Evolutionary conservation across 768 basidiomycete genomes (phyloP), one percentile per base, ranked within the genome.

Genomic region (Holtermanniella nyarrowii): DNA sequence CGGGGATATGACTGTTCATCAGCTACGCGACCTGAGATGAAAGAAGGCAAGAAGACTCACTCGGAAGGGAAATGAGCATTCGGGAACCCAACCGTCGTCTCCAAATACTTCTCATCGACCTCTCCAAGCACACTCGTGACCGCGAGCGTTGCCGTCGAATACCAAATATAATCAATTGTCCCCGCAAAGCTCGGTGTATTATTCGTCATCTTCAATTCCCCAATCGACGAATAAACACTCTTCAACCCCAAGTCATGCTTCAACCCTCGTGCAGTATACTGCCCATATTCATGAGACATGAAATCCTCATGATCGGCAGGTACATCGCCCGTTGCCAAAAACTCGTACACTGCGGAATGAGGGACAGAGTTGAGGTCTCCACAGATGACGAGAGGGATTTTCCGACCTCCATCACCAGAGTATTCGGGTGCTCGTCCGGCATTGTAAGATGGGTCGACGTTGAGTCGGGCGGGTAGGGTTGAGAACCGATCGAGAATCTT

Each of bases 331-430:
- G 76, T 80, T 22, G 84, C 77, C 48, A 97, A 71, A 76, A 85
- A 90, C 61, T 97, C 88, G 75, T 87, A 95, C 18, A 97, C 86
- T 4, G 89, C 89, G 26, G 86, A 88, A 10, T 76, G 75, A 1
- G 88, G 85, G 1, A 83, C 73, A 45, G 89, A 93, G 76, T 99
- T 99, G 76, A 85, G 90, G 74, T 99, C 95, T n/a, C 90, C 89
- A 61, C 85, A 86, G 52, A 96, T 76, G 70, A 99, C 79, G 54
- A 85, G 72, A 7, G 95, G 93, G 66, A 97, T 95, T 64, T 93
- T 88, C 12, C 80, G 60, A 68, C 96, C 96, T n/a, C n/a, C n/a
- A 44, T 44, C 20, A 24, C 45, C 45, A n/a, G 50, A 44, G 25
- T 64, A 53, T 18, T 60, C 57, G 31, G 62, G 58, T 42, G 51